Percentiles rank a stretch among this genome's conserved stretches.
Conservation (phyloP, 768 basidiomycete species). For the Agaricus sinodeliciosus region DNA sequence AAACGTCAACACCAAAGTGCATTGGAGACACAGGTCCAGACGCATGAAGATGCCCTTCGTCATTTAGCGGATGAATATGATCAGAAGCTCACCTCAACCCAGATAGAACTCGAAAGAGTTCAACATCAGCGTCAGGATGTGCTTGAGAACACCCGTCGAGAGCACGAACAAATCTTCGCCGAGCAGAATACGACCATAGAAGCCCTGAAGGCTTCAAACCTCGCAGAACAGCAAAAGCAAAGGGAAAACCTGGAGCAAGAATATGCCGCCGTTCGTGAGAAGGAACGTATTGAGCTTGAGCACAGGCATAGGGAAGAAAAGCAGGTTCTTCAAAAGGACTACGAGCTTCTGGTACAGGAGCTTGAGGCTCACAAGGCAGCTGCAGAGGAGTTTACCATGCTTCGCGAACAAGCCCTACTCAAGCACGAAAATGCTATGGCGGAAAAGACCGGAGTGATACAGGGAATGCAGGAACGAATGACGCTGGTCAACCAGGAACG, state of each 20-base stretch:
- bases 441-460: slow-evolving; percentile 44
- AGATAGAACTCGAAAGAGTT: slow-evolving; percentile 30
- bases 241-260: slow-evolving; percentile 5
- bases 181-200: slow-evolving; percentile 22
- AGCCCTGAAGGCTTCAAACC: slow-evolving; percentile 35
- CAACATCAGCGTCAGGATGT: slow-evolving; percentile 29
- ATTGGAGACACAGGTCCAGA: slow-evolving; percentile 21
- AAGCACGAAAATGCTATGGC: slow-evolving; percentile 40
- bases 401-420: slow-evolving; percentile 35
- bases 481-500: slow-evolving; percentile 36
- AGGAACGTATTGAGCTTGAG: slow-evolving; percentile 1
- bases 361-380: slow-evolving; percentile 53
- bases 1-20: slow-evolving; percentile 29
- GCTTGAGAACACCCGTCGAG: slow-evolving; percentile 28
- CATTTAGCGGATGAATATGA: slow-evolving; percentile 43
- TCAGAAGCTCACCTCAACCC: slow-evolving; percentile 33
- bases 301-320: slow-evolving; percentile 26
- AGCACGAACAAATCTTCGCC: slow-evolving; percentile 24
- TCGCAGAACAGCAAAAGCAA: slow-evolving; percentile 27
- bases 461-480: slow-evolving; percentile 45
- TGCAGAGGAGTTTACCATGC: slow-evolving; percentile 40
- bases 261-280: neutral
- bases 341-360: slow-evolving; percentile 46
- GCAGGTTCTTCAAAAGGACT: slow-evolving; percentile 39
- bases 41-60: slow-evolving; percentile 34